phyloP scores from a whole-genome alignment of 2,329 filamentous ascomycete genomes.

The Rhinocladiella mackenziei region DNA sequence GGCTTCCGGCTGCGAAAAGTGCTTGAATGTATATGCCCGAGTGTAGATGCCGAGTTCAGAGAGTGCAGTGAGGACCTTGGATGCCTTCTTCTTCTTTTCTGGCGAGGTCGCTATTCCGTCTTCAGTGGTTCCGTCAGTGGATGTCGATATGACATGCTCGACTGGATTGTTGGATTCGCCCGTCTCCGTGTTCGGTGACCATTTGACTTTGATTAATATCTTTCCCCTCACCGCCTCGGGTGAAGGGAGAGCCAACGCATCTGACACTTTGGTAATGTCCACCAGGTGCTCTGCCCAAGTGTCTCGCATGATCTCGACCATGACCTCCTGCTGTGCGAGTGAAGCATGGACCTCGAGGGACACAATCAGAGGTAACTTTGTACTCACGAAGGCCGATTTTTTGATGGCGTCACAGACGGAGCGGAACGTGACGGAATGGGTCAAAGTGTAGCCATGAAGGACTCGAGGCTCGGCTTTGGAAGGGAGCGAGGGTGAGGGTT shows the following conservation, averaged over 20 bases:
- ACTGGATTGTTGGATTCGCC: conserved; percentile 31
- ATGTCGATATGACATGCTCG: conserved; percentile 32
- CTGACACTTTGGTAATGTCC: conserved; percentile 47
- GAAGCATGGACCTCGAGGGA: conserved; percentile 88
- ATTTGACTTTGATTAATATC: conserved; percentile 80
- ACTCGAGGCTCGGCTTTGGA: conserved; percentile 68
- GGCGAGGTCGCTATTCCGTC: conserved; percentile 18
- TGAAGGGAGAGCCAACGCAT: conserved; percentile 54
- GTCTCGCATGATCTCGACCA: conserved; percentile 91
- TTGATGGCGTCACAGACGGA: conserved; percentile 77
- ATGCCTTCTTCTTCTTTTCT: conserved; percentile 44
- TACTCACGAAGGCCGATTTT: conserved; percentile 71
- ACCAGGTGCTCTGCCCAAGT: conserved; percentile 76
- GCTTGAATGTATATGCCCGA: conserved; percentile 73
- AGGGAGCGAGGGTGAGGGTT: conserved; percentile 8
- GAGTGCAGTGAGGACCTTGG: conserved; percentile 67
- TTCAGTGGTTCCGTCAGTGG: conserved; percentile 38
- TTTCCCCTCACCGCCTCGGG: conserved; percentile 70
- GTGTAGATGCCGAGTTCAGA: conserved; percentile 79
- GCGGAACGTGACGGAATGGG: conserved; percentile 78
- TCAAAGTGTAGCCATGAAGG: conserved; percentile 81
- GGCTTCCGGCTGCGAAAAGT: conserved; percentile 61
- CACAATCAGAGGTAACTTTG: conserved; percentile 78
- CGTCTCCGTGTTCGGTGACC: conserved; percentile 47
- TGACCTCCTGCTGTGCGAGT: conserved; percentile 76